Evolutionary conservation across 805 yeast genomes (phyloP), one percentile per base, ranked within the genome.

Genomic region (Metschnikowia sp.): DNA sequence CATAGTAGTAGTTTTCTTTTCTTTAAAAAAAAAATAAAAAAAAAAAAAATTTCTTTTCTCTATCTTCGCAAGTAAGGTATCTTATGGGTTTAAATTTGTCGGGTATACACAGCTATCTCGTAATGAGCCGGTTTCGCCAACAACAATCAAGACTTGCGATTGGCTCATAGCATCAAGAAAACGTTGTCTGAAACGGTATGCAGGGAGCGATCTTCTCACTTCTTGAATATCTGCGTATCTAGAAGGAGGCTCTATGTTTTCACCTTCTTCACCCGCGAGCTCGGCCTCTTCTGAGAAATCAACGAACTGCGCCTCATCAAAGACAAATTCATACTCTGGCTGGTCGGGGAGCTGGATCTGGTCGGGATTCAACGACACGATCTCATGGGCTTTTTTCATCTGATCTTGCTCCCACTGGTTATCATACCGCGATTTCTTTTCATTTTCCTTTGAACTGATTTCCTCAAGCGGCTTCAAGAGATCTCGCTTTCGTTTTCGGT

Each of bases 61-160:
- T n/a, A n/a, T n/a, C n/a, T n/a, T n/a, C n/a, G n/a, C n/a, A n/a
- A n/a, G n/a, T n/a, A n/a, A n/a, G n/a, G n/a, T n/a, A n/a, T n/a
- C n/a, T n/a, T n/a, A n/a, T n/a, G n/a, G n/a, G n/a, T n/a, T n/a
- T n/a, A n/a, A n/a, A n/a, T n/a, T n/a, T n/a, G n/a, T n/a, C n/a
- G n/a, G n/a, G n/a, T n/a, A n/a, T n/a, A n/a, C n/a, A n/a, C n/a
- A n/a, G n/a, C n/a, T n/a, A n/a, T n/a, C n/a, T n/a, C n/a, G n/a
- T n/a, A n/a, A n/a, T 0, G 97, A 90, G 39, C 97, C 96, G 0
- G 96, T 87, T 62, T 87, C 95, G 48, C 95, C 95, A 35, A 87
- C 92, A 31, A 87, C 81, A 36, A 87, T 82, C 33, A 87, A 56
- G 0, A 84, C 82, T 61, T 88, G 96, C 55, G 85, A 76, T 28